Conservation (phyloP, 1,284 basidiomycete genomes). For the Puccinia novopanici region DNA sequence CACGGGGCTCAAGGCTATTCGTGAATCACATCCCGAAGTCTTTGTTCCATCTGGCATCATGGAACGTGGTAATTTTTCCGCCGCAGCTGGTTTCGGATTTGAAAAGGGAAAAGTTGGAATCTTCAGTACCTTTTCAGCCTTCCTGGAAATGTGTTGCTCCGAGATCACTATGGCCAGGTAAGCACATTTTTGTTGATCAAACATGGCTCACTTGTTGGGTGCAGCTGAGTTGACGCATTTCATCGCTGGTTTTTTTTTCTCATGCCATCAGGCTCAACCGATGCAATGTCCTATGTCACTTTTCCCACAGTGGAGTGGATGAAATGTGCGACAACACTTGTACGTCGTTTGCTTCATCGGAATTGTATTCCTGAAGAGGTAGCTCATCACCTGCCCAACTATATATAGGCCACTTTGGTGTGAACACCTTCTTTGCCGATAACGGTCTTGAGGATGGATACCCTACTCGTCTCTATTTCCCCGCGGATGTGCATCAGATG, state of each 20-base stretch:
- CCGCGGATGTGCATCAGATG: conserved; percentile 78
- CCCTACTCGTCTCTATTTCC: conserved; percentile 75
- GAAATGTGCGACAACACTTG: conserved; percentile 81
- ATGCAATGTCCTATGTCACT: conserved; percentile 80
- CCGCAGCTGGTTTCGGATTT: conserved; percentile 79
- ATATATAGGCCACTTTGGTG: conserved; percentile 60
- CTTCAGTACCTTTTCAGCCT: conserved; percentile 82
- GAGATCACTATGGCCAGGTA: conserved; percentile 77
- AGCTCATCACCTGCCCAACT: background rate
- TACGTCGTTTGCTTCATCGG: background rate
- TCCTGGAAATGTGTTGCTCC: conserved; percentile 81
- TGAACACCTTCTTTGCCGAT: conserved; percentile 80
- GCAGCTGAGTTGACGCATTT: background rate
- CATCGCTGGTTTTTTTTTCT: background rate
- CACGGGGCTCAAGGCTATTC: conserved; percentile 78
- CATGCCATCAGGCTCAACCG: conserved; percentile 68
- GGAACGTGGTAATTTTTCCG: conserved; percentile 78
- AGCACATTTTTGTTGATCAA: background rate
- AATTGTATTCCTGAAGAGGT: background rate
- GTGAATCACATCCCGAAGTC: conserved; percentile 81
- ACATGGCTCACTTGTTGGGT: background rate
- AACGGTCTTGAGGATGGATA: conserved; percentile 76
- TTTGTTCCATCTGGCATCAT: conserved; percentile 79
- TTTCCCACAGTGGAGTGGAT: conserved; percentile 78
- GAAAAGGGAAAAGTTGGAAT: conserved; percentile 58